Base-by-base conservation (phyloP, 2,329 filamentous ascomycete genomes). In the Penicillium sp. region DNA sequence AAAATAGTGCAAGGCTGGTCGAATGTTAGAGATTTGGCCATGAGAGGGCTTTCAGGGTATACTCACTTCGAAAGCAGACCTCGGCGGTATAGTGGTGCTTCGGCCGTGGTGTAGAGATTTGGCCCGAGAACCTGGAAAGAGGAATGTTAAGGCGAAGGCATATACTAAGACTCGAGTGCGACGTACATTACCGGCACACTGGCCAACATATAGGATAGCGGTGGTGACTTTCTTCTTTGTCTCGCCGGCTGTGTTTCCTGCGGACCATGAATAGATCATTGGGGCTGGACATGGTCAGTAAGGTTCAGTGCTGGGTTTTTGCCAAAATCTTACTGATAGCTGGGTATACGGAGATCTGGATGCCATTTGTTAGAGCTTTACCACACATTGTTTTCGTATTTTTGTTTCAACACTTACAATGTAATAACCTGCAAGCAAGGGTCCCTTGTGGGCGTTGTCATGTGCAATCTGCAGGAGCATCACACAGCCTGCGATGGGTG, bases 261-360 rank as follows among this genome's bases (percentile, higher is more conserved):
- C 85, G 16, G 88, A 90, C 68, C 86, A 90, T 58, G 85, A 88
- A 64, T 90, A 88, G 61, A 86, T 90, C 50, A 85, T 81, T 38
- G 87, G 85, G 3, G 85, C 79, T 80, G 8, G 65, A 53, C 0
- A 64, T 18, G 9, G 36, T 65, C 6, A 63, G 56, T 60, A 39
- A 51, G 43, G 42, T 14, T 50, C 18, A 42, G 29, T 6, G 4
- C 5, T n/a, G 34, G 14, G 13, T 4, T 5, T 36, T 36, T n/a
- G 27, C n/a, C 4, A 1, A 5, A 8, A 10, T 4, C 73, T 61
- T 69, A 76, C 74, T 78, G 55, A 83, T 83, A 5, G 79, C 84
- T 0, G 83, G 82, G 48, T 86, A 85, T 7, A 85, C 78, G 0
- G 81, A 85, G 39, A 84, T 82, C 72, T 75, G 47, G 14, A 18